These are phyloP conservation scores for Grosmannia penicillata DNA, from an alignment of 2,329 filamentous ascomycete genomes.

Conservation along the genomic window DNA sequence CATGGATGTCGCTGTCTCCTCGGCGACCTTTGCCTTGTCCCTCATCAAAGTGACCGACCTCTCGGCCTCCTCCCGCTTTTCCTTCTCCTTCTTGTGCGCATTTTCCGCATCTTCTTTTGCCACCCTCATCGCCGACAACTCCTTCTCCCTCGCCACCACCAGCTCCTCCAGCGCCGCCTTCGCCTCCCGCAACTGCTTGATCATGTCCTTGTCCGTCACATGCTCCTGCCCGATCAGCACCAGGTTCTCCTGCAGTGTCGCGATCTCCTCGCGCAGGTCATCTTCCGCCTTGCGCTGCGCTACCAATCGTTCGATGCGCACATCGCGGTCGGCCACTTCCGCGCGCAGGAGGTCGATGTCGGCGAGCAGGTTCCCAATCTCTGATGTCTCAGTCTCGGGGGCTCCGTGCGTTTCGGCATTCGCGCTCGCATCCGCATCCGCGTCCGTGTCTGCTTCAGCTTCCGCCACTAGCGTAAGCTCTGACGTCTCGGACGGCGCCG, in stretches of 20 bases:
- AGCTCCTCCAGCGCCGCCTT: constrained; percentile 49
- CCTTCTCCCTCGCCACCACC: constrained; percentile 38
- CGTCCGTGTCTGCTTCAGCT: constrained; percentile 14
- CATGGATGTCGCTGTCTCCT: too few species aligned
- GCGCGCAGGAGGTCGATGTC: constrained; percentile 21
- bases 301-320: constrained; percentile 55
- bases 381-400: too few species aligned
- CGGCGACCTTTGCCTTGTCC: too few species aligned
- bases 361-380: neutral
- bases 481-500: constrained; percentile 14
- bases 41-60: too few species aligned
- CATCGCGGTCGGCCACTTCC: constrained; percentile 47
- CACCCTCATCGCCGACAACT: constrained; percentile 53
- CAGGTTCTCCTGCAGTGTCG: constrained; percentile 66
- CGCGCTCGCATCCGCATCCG: constrained; percentile 3
- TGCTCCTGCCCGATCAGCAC: constrained; percentile 68
- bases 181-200: constrained; percentile 55
- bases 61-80: constrained; percentile 27
- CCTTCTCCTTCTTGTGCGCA: constrained; percentile 60
- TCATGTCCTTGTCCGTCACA: constrained; percentile 66
- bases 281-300: constrained; percentile 63
- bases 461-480: constrained; percentile 12
- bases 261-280: constrained; percentile 71
- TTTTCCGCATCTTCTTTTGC: too few species aligned
- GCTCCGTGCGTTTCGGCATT: neutral